These are phyloP conservation scores for Saraca asoca DNA, from an alignment of 331 rosid genomes.

Conservation along the genomic window DNA sequence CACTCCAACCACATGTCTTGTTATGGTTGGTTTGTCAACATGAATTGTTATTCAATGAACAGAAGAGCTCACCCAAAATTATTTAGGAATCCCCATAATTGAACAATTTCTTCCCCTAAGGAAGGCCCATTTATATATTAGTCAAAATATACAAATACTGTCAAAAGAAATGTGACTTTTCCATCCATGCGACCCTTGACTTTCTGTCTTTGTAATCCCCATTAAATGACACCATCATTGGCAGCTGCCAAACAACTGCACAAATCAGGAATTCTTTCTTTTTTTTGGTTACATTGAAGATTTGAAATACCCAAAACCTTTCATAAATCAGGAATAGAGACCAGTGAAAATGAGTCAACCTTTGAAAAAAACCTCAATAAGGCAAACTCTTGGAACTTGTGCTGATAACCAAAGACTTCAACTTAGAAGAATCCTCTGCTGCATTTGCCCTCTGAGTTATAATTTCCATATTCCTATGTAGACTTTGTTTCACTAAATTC, in stretches of 20 bases:
- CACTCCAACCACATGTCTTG: too few relatives aligned
- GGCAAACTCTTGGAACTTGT: conserved; percentile 95
- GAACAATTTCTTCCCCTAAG: too few relatives aligned
- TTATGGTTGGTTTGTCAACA: too few relatives aligned
- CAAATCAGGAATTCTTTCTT: conserved; percentile 14
- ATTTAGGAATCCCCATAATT: too few relatives aligned
- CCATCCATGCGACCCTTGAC: not conserved
- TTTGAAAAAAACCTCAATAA: conserved; percentile 36
- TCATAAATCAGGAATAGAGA: too few relatives aligned
- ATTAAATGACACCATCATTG: not conserved
- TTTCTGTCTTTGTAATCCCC: not conserved
- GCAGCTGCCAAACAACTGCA: conserved; percentile 22
- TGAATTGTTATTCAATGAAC: too few relatives aligned
- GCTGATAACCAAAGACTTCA: conserved; percentile 34
- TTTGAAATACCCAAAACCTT: too few relatives aligned
- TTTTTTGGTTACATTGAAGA: too few relatives aligned
- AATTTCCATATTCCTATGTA: conserved; percentile 77
- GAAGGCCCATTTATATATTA: not conserved
- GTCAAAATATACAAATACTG: conserved; percentile 32
- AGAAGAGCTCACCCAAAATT: too few relatives aligned
- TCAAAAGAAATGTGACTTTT: conserved; percentile 23
- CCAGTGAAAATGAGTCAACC: conserved; percentile 1
- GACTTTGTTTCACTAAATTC: conserved; percentile 83
- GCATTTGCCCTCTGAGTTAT: conserved; percentile 77
- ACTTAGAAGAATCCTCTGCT: conserved; percentile 54